Base-by-base conservation (phyloP, 2,329 filamentous ascomycete species). In the Tolypocladium endophyticum region DNA sequence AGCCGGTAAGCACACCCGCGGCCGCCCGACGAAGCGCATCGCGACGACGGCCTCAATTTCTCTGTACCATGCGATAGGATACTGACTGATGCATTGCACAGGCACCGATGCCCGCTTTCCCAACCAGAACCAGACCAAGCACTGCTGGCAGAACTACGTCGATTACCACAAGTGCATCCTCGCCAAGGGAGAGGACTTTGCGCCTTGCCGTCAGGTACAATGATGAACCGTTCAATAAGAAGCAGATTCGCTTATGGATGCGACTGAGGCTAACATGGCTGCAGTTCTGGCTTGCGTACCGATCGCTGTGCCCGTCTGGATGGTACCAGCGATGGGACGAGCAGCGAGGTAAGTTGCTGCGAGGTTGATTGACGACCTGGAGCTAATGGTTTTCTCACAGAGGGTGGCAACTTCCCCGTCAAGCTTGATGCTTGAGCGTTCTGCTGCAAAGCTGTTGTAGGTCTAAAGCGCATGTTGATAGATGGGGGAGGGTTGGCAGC, bases 131-230 rank as follows among this genome's bases (percentile, higher is more conserved):
- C 90, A 94, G 82, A 89, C 92, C 80, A 97, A 97, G 89, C 92
- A 99, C 87, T 99, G 94, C 90, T 99, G 94, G 94, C 95, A 99
- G 79, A 99, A 99, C 86, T 99, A 99, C 81, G 94, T 99, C 82
- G 94, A 99, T 80, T 97, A 99, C 85, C 90, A 99, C 87, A 99
- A 99, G 86, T 99, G 94, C 84, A 92, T 97, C 79, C 82, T 88
- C 75, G 93, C 92, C 80, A 97, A 97, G 86, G 93, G 93, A 79
- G 93, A 97, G 83, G 92, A 97, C 75, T 97, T 97, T 78, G 88
- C 90, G 70, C 93, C 93, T 67, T 97, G 93, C 89, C 88, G 87
- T 73, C 92, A 97, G 88, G 92, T 96, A 87, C 66, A 76, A 47
- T 5, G 53, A 60, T 56, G 30, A 38, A 35, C 30, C 14, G 55